phyloP scores from a whole-genome alignment of 345 rosid genomes.

The Orychophragmus violaceus region DNA sequence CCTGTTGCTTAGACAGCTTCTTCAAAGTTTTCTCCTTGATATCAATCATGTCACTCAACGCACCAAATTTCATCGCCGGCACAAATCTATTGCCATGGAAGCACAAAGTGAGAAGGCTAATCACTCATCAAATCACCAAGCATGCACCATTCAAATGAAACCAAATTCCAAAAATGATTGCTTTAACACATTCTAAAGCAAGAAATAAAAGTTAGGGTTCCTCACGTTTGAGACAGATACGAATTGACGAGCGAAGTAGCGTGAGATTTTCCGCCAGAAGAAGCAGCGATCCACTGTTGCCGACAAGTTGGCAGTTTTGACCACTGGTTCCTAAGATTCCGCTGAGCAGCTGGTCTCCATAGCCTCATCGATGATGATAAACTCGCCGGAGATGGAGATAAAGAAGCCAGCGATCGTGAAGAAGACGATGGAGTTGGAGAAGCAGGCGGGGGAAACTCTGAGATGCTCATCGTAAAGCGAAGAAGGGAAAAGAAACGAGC shows the following conservation, averaged over 20 bases:
- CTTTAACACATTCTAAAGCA: not conserved
- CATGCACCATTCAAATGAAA: not conserved
- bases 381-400: conserved; percentile 29
- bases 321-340: conserved; percentile 91
- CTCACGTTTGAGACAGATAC: conserved; percentile 54
- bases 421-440: conserved; percentile 33
- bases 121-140: not conserved
- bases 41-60: conserved; percentile 55
- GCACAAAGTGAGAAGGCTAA: not conserved
- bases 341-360: conserved; percentile 89
- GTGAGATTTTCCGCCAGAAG: conserved; percentile 55
- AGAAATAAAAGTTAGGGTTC: not conserved
- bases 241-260: conserved; percentile 84
- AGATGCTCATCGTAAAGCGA: conserved; percentile 5
- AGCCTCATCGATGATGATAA: conserved; percentile 48
- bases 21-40: conserved; percentile 62
- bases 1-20: conserved; percentile 70
- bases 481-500: not conserved
- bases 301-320: conserved; percentile 51
- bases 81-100: conserved; percentile 44
- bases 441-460: conserved; percentile 20
- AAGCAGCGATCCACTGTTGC: conserved; percentile 55
- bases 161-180: not conserved
- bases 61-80: conserved; percentile 77
- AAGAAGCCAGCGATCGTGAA: conserved; percentile 24